Conservation (phyloP, 441 rosid genomes). For the Jatropha podagrica region DNA sequence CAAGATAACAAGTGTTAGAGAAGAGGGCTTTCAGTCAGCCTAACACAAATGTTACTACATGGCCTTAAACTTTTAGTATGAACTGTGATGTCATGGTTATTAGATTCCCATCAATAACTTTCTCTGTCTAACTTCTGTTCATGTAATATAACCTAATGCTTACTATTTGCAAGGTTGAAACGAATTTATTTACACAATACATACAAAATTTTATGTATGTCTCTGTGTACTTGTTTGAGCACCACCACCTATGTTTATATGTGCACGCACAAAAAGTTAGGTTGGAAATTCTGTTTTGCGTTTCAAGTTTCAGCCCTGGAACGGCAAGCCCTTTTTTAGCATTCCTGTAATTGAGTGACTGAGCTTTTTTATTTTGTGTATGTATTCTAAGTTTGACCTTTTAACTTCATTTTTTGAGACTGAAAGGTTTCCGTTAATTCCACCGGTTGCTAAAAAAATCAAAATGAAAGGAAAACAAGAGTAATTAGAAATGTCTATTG, state of each 20-base stretch:
- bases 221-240: not conserved
- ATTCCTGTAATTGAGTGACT: not conserved
- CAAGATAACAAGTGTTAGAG: not conserved
- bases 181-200: not conserved
- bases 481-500: not conserved
- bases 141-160: not conserved
- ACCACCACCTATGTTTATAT: not conserved
- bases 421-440: not conserved
- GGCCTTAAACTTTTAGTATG: not conserved
- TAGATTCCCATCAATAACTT: not conserved
- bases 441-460: not conserved
- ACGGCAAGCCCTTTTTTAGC: not conserved
- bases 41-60: not conserved
- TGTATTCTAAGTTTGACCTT: not conserved
- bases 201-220: not conserved
- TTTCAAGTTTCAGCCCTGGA: not conserved
- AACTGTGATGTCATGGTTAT: not conserved
- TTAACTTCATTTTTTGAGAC: not conserved
- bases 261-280: not conserved
- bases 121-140: not conserved
- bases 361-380: not conserved
- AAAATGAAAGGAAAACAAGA: not conserved
- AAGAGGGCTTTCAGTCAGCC: not conserved
- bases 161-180: not conserved
- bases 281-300: not conserved